Evolutionary conservation across 495 filamentous ascomycete genomes (phyloP).

Genomic region (Cairneyella variabilis): DNA sequence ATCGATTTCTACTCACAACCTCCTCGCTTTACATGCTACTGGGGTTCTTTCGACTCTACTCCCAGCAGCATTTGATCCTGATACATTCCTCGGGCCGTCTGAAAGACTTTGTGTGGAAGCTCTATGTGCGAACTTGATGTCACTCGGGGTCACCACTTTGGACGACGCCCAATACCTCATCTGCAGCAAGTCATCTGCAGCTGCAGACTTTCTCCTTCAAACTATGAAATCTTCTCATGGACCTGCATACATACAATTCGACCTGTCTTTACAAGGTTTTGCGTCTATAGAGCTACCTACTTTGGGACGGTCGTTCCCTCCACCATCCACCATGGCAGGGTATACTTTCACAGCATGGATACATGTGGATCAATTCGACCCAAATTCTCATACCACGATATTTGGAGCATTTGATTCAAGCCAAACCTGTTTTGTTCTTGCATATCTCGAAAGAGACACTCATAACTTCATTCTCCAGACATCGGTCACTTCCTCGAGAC

Average conservation of each 20-base stretch:
- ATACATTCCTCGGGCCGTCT: constrained; percentile 38
- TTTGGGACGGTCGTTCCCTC: constrained; percentile 78
- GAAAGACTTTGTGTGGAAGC: constrained; percentile 58
- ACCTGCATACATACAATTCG: constrained; percentile 88
- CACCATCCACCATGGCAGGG: constrained; percentile 62
- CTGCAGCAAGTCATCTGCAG: constrained; percentile 53
- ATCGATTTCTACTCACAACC: constrained; percentile 65
- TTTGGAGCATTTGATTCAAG: constrained; percentile 92
- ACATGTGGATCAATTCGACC: constrained; percentile 80
- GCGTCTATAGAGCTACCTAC: constrained; percentile 84
- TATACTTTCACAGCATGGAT: constrained; percentile 91
- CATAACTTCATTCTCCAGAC: constrained; percentile 94
- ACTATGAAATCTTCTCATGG: constrained; percentile 67
- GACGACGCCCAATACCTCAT: constrained; percentile 78
- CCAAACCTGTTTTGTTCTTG: constrained; percentile 90
- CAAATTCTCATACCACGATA: constrained; percentile 81
- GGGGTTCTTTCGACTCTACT: constrained; percentile 71
- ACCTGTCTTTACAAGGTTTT: constrained; percentile 82
- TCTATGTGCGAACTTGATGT: constrained; percentile 55
- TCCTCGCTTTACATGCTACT: constrained; percentile 72
- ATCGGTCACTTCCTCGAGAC: constrained; percentile 77
- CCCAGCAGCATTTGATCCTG: constrained; percentile 54
- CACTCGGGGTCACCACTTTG: constrained; percentile 67
- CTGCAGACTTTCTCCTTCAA: constrained; percentile 69
- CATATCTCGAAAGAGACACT: constrained; percentile 93